Base-by-base conservation (phyloP, 2,329 filamentous ascomycete genomes). In the Stachybotrys chartarum region DNA sequence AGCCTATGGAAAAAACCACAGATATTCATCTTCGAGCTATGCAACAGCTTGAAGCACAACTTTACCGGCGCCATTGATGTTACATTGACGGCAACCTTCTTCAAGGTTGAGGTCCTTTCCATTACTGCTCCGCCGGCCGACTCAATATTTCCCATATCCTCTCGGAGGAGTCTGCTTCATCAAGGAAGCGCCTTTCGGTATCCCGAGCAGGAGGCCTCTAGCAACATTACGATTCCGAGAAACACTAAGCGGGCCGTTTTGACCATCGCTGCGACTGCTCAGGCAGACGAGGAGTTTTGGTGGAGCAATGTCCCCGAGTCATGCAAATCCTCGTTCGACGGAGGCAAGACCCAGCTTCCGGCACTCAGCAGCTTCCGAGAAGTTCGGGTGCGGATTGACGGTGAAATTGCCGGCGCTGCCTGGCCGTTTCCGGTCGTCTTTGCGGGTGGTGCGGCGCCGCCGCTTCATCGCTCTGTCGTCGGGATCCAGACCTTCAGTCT, bases 361-460 rank as follows among this genome's bases (percentile, higher is more conserved):
- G 90, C 88, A 0, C 83, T 83, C 62, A 86, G 86, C 6, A 84
- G 88, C 1, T 93, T 89, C 67, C 83, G 90, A 24, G 90, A 95
- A 71, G 78, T 94, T 1, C 88, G 92, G 62, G 74, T 94, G 1
- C 75, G 81, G 48, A 88, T 95, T 53, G 90, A 95, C 64, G 87
- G 81, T 1, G 72, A 79, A 17, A 70, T 93, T 24, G 88, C 87
- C 1, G 90, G 90, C 2, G 83, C 91, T 1, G 81, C 84, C 35
- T 94, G 88, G 88, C 91, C 90, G 1, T 93, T 89, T 63, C 89
- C 90, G 0, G 79, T 91, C 17, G 86, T 95, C 51, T 93, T 92
- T 63, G 92, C 90, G 0, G 90, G 91, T 3, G 90, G 90, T 1
- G 78, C 95, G 6, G 85, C 87, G 1, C 89, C 89, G 5, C 83